phyloP scores from a whole-genome alignment of 108 stramenopile species.

The Schizochytrium sp. region DNA sequence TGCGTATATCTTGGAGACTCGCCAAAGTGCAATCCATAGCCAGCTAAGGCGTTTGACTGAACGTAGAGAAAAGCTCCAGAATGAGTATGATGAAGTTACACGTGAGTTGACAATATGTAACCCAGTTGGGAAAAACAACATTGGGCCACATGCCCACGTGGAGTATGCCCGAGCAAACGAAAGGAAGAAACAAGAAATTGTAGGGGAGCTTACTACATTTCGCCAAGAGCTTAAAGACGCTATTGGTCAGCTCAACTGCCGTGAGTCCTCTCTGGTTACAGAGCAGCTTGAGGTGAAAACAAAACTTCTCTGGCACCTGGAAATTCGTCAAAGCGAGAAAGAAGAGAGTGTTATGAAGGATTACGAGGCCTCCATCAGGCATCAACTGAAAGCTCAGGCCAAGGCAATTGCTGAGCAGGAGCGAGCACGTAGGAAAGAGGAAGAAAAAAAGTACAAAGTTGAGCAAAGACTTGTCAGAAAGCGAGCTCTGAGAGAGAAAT shows the following conservation, averaged over 20 bases:
- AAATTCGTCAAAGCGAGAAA: not conserved
- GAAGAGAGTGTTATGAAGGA: constrained; percentile 24
- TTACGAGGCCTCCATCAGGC: not conserved
- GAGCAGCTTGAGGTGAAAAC: not conserved
- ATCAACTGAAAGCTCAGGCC: not conserved
- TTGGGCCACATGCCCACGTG: not conserved
- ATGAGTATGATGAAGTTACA: not conserved
- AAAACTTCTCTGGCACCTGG: too few species aligned
- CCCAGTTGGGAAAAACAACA: not conserved
- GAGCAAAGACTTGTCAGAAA: not conserved
- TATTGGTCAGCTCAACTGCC: not conserved
- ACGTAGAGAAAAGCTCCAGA: not conserved
- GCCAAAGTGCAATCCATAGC: not conserved
- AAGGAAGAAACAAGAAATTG: not conserved
- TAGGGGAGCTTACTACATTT: not conserved
- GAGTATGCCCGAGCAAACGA: not conserved
- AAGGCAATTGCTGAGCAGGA: not conserved
- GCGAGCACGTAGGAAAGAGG: constrained; percentile 6
- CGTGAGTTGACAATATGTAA: not conserved
- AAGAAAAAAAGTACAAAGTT: not conserved
- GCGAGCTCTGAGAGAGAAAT: not conserved
- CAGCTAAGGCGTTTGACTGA: not conserved
- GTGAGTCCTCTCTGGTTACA: not conserved
- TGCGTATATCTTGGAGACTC: not conserved
- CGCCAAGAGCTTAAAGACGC: not conserved